Base-by-base conservation (phyloP, 73 alveolate genomes). In the Loxodes magnus region DNA sequence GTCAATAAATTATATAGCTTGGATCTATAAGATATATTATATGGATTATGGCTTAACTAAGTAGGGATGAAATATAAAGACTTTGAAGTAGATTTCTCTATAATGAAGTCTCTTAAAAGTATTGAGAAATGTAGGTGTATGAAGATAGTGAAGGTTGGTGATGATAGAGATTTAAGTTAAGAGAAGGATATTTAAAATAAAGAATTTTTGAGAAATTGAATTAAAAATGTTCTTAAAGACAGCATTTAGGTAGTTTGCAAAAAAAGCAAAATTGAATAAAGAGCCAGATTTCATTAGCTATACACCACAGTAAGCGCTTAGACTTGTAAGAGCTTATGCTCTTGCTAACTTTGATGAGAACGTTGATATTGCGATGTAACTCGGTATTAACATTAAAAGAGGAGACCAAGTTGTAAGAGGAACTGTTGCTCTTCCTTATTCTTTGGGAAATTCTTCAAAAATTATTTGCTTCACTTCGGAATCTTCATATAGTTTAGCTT, bases 381-480 rank as follows among this genome's bases (percentile, higher is more conserved):
- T 79, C 24, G 63, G 63, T 51, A 84, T 79, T 31, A 82, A 79
- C 35, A 83, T 87, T 6, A 75, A 31, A 36, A 56, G 74, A 58
- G 84, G 80, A 29, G 88, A 67, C 49, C 58, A 79, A 57, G 59
- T 49, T 37, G 84, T 79, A 34, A 79, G 93, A 67, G 93, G 93
- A 2, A 74, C 71, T 14, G 48, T 71, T 27, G 35, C 61, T 14
- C 37, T 79, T 24, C 93, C 93, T 17, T 75, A 77, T 37, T 84
- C 85, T 12, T 34, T 65, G 1, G 84, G 82, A 17, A 77, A 71
- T 35, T 35, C 28, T 6, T 39, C 50, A 10, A 61, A 36, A 28
- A 29, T 77, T 15, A 76, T 80, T 12, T 84, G 74, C 30, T 80
- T 74, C 27, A 56, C 77, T 4, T 51, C 57, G 21, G 66, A 46